Percentiles rank a stretch among this genome's conserved stretches.
Evolutionary conservation across 805 yeast species (phyloP).

Genomic region (Lipomyces yamanashiensis): DNA sequence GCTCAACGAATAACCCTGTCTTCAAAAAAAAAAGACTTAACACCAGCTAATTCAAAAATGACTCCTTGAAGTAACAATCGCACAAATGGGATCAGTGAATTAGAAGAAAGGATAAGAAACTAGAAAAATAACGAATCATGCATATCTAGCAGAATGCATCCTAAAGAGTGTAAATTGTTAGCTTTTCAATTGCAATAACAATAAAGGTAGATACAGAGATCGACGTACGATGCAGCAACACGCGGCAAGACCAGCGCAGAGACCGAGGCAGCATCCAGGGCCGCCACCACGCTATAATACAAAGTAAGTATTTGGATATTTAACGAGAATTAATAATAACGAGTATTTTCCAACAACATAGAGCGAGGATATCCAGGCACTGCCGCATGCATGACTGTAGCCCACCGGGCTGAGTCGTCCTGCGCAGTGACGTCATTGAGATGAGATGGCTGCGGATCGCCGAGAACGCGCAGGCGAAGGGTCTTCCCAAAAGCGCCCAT

Average conservation of each 20-base stretch:
- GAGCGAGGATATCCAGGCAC: background rate
- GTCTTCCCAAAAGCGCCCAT: no score
- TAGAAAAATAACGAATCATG: background rate
- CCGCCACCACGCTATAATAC: slow-evolving; percentile 2
- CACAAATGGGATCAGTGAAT: no score
- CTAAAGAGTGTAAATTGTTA: background rate
- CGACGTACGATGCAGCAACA: slow-evolving; percentile 22
- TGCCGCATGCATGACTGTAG: no score
- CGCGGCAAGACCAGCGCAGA: slow-evolving; percentile 25
- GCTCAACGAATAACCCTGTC: background rate
- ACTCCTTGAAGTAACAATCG: no score
- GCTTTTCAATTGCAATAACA: background rate
- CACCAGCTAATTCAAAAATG: no score
- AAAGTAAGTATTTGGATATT: background rate
- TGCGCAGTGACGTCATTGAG: no score
- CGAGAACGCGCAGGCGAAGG: no score
- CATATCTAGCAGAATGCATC: slow-evolving; percentile 9
- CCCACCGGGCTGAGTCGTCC: no score
- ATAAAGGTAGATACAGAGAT: no score
- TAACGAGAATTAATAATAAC: background rate
- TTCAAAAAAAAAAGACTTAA: no score
- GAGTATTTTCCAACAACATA: background rate
- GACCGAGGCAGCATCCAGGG: slow-evolving; percentile 20
- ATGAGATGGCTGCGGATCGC: no score
- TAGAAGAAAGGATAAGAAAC: background rate